Evolutionary conservation across 108 stramenopile genomes (phyloP).

Genomic region (Nitzschia palea): DNA sequence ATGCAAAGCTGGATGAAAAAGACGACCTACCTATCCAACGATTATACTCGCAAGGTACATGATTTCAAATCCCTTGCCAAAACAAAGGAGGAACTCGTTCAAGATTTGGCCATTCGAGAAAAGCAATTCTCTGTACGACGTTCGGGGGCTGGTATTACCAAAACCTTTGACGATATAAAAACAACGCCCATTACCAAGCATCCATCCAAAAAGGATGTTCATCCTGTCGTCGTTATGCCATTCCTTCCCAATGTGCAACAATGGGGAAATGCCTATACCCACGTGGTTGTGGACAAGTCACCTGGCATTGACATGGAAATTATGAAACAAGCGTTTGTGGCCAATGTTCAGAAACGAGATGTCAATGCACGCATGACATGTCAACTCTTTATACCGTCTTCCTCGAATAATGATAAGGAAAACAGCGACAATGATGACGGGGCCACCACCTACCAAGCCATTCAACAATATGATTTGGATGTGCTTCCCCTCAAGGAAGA

Average conservation of each 20-base stretch:
- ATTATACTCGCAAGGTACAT: slow-evolving; percentile 74
- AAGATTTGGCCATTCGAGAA: slow-evolving; percentile 50
- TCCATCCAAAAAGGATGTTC: slow-evolving; percentile 65
- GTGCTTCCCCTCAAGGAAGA: slow-evolving; percentile 79
- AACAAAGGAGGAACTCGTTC: slow-evolving; percentile 53
- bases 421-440: not conserved
- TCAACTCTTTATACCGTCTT: slow-evolving; percentile 60
- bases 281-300: slow-evolving; percentile 81
- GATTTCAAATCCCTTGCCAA: slow-evolving; percentile 82
- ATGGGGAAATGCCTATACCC: slow-evolving; percentile 80
- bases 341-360: slow-evolving; percentile 67
- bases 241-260: slow-evolving; percentile 71
- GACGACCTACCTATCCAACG: slow-evolving; percentile 87
- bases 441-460: slow-evolving; percentile 36
- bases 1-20: slow-evolving; percentile 88
- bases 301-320: slow-evolving; percentile 41
- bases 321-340: slow-evolving; percentile 57
- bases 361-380: slow-evolving; percentile 77
- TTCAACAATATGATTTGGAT: slow-evolving; percentile 81
- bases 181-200: slow-evolving; percentile 21
- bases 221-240: slow-evolving; percentile 61
- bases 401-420: slow-evolving; percentile 1
- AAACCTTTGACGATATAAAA: slow-evolving; percentile 37
- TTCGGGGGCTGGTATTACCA: slow-evolving; percentile 35
- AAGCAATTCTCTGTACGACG: slow-evolving; percentile 38